phyloP scores from a whole-genome alignment of 1,284 basidiomycete species.

The Rhodotorula sp. region DNA sequence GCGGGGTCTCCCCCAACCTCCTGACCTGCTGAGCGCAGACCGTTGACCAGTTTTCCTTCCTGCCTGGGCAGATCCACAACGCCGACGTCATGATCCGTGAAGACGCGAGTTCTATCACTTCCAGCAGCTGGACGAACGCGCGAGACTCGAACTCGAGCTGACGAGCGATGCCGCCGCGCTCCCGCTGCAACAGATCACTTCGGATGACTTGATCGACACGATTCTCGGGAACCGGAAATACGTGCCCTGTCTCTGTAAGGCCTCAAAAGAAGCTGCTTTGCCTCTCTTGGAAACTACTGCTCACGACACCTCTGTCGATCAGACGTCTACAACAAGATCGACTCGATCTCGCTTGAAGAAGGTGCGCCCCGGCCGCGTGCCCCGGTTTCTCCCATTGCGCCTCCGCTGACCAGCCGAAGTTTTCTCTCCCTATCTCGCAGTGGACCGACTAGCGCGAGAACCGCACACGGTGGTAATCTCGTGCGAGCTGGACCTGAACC shows the following conservation, averaged over 20 bases:
- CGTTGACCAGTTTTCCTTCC: too few species aligned
- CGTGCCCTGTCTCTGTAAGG: conserved; percentile 68
- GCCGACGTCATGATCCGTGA: conserved; percentile 96
- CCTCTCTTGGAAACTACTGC: too few species aligned
- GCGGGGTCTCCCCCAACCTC: too few species aligned
- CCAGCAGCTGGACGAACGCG: too few species aligned
- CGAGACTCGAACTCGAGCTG: not conserved
- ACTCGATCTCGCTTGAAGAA: conserved; percentile 78
- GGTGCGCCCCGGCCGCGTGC: not conserved
- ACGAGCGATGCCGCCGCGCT: conserved; percentile 4
- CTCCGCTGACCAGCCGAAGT: too few species aligned
- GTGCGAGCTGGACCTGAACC: conserved; percentile 88
- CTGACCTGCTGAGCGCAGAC: too few species aligned
- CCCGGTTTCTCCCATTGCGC: too few species aligned
- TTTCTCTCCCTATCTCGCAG: conserved; percentile 27
- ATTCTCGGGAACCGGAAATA: conserved; percentile 91
- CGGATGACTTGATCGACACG: conserved; percentile 96
- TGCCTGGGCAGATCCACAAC: conserved; percentile 73
- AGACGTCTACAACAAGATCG: conserved; percentile 63
- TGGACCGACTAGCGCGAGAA: conserved; percentile 82
- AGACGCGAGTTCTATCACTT: conserved; percentile 63
- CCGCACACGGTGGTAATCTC: conserved; percentile 91
- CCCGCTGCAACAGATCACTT: conserved; percentile 68
- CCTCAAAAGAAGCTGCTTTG: not conserved
- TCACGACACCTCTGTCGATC: too few species aligned